phyloP scores from a whole-genome alignment of 2,329 filamentous ascomycete species.

The Didymellaceae sp. region DNA sequence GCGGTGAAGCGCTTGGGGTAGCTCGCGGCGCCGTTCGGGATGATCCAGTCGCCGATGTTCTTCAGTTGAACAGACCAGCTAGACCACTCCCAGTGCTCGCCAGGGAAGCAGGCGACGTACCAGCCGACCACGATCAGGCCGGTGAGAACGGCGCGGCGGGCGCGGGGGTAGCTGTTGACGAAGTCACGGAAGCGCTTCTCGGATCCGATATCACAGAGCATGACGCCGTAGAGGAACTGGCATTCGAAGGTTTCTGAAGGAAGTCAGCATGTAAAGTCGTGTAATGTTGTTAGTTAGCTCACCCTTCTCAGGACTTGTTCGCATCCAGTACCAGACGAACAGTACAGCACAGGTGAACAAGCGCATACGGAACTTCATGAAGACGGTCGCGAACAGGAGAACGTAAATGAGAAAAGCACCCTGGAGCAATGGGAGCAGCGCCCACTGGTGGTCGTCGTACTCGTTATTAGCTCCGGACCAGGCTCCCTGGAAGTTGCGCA shows the following conservation, averaged over 20 bases:
- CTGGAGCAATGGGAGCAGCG: conserved; percentile 57
- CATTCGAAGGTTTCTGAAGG: conserved; percentile 60
- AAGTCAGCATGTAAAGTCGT: conserved; percentile 16
- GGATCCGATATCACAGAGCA: conserved; percentile 60
- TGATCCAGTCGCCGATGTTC: conserved; percentile 52
- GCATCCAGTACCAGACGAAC: conserved; percentile 58
- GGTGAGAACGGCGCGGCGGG: conserved; percentile 49
- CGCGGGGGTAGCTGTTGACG: conserved; percentile 45
- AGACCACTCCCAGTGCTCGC: conserved; percentile 58
- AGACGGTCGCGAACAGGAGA: conserved; percentile 55
- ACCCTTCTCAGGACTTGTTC: conserved; percentile 56
- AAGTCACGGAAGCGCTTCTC: conserved; percentile 55
- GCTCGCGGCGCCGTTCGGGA: conserved; percentile 56
- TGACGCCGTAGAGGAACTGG: conserved; percentile 59
- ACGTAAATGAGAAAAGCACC: conserved; percentile 61
- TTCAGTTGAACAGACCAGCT: conserved; percentile 57
- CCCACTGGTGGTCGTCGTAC: conserved; percentile 64
- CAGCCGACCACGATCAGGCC: conserved; percentile 54
- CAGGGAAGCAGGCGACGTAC: conserved; percentile 58
- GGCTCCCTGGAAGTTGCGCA: conserved; percentile 54
- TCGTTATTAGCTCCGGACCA: conserved; percentile 61
- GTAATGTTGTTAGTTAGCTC: conserved; percentile 19
- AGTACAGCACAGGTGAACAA: conserved; percentile 55
- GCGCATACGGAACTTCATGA: conserved; percentile 57
- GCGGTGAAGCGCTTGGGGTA: conserved; percentile 54